Percentiles rank a stretch among this genome's conserved stretches.
These are phyloP conservation scores for Backusella tuberculispora DNA, from an alignment of 192 early-diverging fungal species.

Conservation along the genomic window DNA sequence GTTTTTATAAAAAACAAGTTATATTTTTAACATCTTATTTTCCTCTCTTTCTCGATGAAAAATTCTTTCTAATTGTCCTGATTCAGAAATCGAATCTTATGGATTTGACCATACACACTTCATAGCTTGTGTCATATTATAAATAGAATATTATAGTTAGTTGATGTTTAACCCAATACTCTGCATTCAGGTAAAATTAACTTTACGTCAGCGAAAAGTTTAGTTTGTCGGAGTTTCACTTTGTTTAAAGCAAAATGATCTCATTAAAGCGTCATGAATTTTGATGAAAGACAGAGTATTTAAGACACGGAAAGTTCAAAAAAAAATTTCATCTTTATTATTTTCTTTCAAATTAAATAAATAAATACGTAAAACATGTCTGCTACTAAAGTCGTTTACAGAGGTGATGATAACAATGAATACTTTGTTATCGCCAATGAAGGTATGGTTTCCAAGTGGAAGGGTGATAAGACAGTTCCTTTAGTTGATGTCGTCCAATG, in stretches of 20 bases:
- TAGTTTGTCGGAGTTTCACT: constrained; percentile 4
- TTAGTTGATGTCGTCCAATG: constrained; percentile 42
- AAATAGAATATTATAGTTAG: too few relatives aligned
- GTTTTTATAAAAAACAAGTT: too few relatives aligned
- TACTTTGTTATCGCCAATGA: constrained; percentile 41
- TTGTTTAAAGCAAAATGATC: background rate
- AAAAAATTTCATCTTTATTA: background rate
- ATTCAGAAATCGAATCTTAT: too few relatives aligned
- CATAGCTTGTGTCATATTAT: too few relatives aligned
- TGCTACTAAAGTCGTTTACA: constrained; percentile 33
- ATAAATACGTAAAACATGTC: background rate
- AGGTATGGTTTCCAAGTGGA: constrained; percentile 37
- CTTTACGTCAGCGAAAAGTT: background rate
- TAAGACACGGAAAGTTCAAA: background rate
- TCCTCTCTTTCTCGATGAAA: too few relatives aligned
- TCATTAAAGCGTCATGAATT: constrained; percentile 1
- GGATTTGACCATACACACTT: too few relatives aligned
- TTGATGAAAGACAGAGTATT: background rate
- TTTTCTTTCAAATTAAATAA: background rate
- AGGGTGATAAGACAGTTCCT: constrained; percentile 40
- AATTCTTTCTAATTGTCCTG: too few relatives aligned
- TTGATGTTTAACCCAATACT: too few relatives aligned
- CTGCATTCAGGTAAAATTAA: background rate
- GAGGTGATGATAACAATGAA: constrained; percentile 29
- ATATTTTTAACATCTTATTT: too few relatives aligned